phyloP scores from a whole-genome alignment of 345 rosid genomes.

The Moricandia moricandioides region DNA sequence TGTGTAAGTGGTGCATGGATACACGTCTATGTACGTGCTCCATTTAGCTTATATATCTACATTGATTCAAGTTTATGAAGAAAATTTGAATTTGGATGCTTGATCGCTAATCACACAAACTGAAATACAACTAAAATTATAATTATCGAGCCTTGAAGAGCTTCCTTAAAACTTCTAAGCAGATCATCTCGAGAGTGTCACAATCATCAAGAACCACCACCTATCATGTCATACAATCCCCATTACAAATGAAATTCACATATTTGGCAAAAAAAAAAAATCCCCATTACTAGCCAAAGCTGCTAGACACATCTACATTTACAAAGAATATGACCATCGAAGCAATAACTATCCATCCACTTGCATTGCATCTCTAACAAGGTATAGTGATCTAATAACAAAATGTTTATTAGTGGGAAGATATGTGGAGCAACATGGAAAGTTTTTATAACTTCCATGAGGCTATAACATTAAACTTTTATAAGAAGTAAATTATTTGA shows the following conservation, averaged over 20 bases:
- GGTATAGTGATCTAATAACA: not conserved
- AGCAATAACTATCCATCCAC: not conserved
- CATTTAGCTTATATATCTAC: not conserved
- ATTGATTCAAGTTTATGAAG: not conserved
- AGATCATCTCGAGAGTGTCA: not conserved
- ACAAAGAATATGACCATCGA: not conserved
- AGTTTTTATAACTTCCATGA: not conserved
- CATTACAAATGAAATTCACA: no score
- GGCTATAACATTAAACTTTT: not conserved
- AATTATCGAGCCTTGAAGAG: not conserved
- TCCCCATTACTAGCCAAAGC: not conserved
- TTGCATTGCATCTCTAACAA: not conserved
- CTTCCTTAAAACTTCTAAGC: not conserved
- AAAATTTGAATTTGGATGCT: not conserved
- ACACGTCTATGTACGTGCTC: not conserved
- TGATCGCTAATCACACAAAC: not conserved
- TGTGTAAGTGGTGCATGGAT: not conserved
- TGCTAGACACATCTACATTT: no score
- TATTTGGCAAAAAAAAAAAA: no score
- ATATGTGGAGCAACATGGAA: not conserved
- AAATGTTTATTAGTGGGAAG: not conserved
- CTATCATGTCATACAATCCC: not conserved
- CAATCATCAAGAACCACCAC: not conserved
- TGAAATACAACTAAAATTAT: not conserved
- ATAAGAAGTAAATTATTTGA: not conserved